phyloP scores from a whole-genome alignment of 2,329 filamentous ascomycete species.

The Alternaria gansuensis region DNA sequence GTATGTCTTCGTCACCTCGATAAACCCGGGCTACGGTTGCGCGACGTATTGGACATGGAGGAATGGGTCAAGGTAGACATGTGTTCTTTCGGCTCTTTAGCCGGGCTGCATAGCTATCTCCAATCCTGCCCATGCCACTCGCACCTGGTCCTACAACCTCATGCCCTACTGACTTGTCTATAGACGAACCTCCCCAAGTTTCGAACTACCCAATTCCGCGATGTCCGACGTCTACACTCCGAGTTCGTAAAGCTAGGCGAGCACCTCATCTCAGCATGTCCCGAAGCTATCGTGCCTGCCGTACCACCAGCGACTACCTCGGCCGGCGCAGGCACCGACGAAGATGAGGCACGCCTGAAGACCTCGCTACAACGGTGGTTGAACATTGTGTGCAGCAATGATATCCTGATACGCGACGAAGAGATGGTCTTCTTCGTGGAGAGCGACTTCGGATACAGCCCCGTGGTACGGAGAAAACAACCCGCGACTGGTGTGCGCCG shows the following conservation, averaged over 20 bases:
- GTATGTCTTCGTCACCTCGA: conserved; percentile 62
- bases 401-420: conserved; percentile 91
- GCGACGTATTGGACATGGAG: conserved; percentile 13
- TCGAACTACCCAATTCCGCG: conserved; percentile 96
- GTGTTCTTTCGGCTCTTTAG: neutral
- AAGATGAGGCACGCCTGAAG: conserved; percentile 91
- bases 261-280: conserved; percentile 96
- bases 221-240: conserved; percentile 92
- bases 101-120: neutral
- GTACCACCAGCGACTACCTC: conserved; percentile 95
- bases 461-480: conserved; percentile 93
- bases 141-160: neutral
- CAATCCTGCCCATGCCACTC: neutral
- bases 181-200: conserved; percentile 99
- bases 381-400: conserved; percentile 90
- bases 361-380: conserved; percentile 92
- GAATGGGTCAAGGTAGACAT: conserved; percentile 14
- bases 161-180: conserved; percentile 17
- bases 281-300: conserved; percentile 91
- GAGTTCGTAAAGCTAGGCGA: conserved; percentile 97
- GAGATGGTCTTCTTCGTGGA: conserved; percentile 99
- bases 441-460: conserved; percentile 97
- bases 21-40: conserved; percentile 2
- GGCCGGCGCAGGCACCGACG: conserved; percentile 92
- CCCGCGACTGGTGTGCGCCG: conserved; percentile 93